These are phyloP conservation scores for Rhizopogon vesiculosus DNA, from an alignment of 768 basidiomycete genomes.

Conservation along the genomic window DNA sequence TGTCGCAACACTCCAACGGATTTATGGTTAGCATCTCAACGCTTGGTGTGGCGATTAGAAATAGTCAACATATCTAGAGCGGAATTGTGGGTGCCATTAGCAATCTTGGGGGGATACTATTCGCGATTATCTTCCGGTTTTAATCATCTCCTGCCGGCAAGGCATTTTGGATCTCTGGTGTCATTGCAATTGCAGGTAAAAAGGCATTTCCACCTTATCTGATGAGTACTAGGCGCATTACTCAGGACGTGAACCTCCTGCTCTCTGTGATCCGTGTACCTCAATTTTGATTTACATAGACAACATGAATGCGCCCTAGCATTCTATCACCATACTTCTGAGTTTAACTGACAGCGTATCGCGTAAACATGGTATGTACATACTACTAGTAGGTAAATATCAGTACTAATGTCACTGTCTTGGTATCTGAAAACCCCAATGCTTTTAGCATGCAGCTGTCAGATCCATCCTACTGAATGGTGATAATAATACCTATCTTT, in stretches of 20 bases:
- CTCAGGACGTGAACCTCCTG: constrained; percentile 13
- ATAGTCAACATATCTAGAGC: constrained; percentile 11
- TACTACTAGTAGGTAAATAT: no score
- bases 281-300: background rate
- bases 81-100: constrained; percentile 37
- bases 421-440: no score
- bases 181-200: constrained; percentile 30
- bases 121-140: constrained; percentile 46
- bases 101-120: constrained; percentile 43
- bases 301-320: background rate
- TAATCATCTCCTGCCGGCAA: constrained; percentile 33
- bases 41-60: background rate
- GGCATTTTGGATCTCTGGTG: constrained; percentile 44
- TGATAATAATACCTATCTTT: no score
- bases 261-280: constrained; percentile 15
- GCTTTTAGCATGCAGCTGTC: no score
- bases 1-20: constrained; percentile 22
- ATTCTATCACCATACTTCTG: no score
- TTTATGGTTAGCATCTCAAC: constrained; percentile 23
- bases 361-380: no score
- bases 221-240: background rate
- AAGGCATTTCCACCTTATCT: background rate
- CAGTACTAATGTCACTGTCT: no score
- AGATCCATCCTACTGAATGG: no score
- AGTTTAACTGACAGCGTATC: no score